Conservation (phyloP, 441 rosid species). For the Rhodomyrtus psidioides region DNA sequence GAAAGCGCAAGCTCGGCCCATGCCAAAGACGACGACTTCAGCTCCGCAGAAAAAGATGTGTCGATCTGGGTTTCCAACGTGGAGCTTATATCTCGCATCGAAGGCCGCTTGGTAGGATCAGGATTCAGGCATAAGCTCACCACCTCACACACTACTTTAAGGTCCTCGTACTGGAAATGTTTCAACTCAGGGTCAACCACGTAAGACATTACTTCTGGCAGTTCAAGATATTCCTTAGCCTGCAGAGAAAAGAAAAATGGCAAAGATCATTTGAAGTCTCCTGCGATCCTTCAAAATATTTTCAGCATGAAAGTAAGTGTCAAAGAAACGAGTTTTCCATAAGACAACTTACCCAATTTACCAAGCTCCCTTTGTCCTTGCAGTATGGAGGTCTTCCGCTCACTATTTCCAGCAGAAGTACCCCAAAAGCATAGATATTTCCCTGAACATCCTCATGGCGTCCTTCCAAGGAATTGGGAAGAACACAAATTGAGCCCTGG, state of each 20-base stretch:
- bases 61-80: constrained; percentile 70
- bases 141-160: constrained; percentile 67
- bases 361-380: constrained; percentile 78
- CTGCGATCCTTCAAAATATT: not conserved
- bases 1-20: constrained; percentile 97
- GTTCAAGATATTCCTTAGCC: constrained; percentile 84
- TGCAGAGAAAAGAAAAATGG: constrained; percentile 14
- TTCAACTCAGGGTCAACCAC: constrained; percentile 91
- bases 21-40: constrained; percentile 83
- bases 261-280: not conserved
- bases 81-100: constrained; percentile 55
- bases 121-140: constrained; percentile 57
- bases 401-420: constrained; percentile 75
- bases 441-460: constrained; percentile 80
- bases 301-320: not conserved
- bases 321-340: not conserved
- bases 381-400: constrained; percentile 93
- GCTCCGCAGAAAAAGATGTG: constrained; percentile 60
- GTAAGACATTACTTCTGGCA: constrained; percentile 74
- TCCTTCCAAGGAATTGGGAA: constrained; percentile 60
- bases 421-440: constrained; percentile 73
- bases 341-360: constrained; percentile 68
- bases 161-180: constrained; percentile 70
- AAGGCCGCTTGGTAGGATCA: constrained; percentile 46
- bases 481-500: constrained; percentile 76